A percentile compares a stretch with the other conserved stretches of the same genome.
Evolutionary conservation across 2,329 filamentous ascomycete species (phyloP).

Genomic region (Claviceps africana): DNA sequence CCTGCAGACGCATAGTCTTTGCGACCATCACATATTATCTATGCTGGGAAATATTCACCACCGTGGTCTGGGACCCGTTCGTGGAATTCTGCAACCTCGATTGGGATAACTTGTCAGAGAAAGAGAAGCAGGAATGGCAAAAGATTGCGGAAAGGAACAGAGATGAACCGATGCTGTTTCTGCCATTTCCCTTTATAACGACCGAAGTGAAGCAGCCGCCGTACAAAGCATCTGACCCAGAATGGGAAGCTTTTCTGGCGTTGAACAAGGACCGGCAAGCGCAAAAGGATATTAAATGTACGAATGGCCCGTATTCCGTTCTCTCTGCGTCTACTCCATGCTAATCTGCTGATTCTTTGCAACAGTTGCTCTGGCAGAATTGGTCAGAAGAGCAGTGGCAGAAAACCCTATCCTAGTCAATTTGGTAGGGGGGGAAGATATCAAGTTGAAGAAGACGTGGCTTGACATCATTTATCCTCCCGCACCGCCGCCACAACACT

Average conservation of each 20-base stretch:
- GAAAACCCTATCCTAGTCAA: conserved; percentile 27
- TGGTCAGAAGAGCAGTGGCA: conserved; percentile 24
- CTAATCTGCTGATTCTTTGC: background rate
- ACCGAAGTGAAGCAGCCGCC: conserved; percentile 31
- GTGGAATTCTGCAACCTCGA: conserved; percentile 28
- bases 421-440: conserved; percentile 30
- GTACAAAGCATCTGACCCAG: conserved; percentile 44
- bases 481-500: conserved; percentile 43
- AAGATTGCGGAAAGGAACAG: conserved; percentile 29
- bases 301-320: conserved; percentile 8
- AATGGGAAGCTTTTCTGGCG: conserved; percentile 47
- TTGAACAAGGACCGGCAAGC: conserved; percentile 39
- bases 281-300: conserved; percentile 33
- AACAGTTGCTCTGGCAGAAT: conserved; percentile 18
- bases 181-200: conserved; percentile 48
- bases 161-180: conserved; percentile 35
- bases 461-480: conserved; percentile 47
- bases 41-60: conserved; percentile 30
- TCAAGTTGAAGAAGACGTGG: conserved; percentile 40
- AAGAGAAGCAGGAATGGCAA: conserved; percentile 28
- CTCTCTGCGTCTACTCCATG: background rate
- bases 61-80: conserved; percentile 32
- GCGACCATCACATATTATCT: conserved; percentile 20
- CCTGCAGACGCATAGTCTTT: conserved; percentile 15
- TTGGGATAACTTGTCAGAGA: conserved; percentile 26